Evolutionary conservation across 2,329 filamentous ascomycete genomes (phyloP).

Genomic region (Hyphodiscus sp.): DNA sequence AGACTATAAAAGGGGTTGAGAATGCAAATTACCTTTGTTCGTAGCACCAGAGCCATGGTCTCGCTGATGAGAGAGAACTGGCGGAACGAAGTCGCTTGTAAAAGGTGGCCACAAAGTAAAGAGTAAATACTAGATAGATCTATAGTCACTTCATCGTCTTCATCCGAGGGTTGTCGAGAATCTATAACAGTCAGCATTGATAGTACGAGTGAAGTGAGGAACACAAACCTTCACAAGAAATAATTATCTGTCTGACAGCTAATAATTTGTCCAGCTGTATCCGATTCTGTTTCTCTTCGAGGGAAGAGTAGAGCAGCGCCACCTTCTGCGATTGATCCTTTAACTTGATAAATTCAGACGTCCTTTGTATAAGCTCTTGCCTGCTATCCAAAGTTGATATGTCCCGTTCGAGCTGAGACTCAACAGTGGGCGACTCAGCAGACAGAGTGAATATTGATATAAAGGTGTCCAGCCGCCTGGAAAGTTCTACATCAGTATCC

Average conservation of each 20-base stretch:
- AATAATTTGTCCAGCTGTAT: conserved; percentile 23
- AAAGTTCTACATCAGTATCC: conserved; percentile 10
- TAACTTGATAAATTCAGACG: conserved; percentile 5
- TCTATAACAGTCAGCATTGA: conserved; percentile 14
- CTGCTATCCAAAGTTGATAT: conserved; percentile 18
- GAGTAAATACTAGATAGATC: conserved; percentile 23
- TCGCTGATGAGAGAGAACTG: conserved; percentile 28
- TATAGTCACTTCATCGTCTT: conserved; percentile 6
- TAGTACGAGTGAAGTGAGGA: neutral
- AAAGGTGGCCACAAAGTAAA: conserved; percentile 18
- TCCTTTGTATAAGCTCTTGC: conserved; percentile 15
- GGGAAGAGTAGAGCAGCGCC: conserved; percentile 15
- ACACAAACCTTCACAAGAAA: conserved; percentile 22
- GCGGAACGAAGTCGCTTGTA: conserved; percentile 18
- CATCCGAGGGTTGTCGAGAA: conserved; percentile 7
- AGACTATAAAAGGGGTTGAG: neutral
- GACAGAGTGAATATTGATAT: conserved; percentile 12
- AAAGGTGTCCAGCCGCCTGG: conserved; percentile 18
- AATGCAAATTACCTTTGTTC: conserved; percentile 23
- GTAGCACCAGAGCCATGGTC: conserved; percentile 27
- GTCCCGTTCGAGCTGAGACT: conserved; percentile 5
- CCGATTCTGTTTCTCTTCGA: conserved; percentile 9
- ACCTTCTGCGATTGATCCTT: conserved; percentile 20
- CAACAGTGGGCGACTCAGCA: neutral
- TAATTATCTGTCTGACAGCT: conserved; percentile 20